Percentiles rank a stretch among this genome's conserved stretches.
phyloP scores from a whole-genome alignment of 2,329 filamentous ascomycete genomes.

The Pseudomassariella vexata region DNA sequence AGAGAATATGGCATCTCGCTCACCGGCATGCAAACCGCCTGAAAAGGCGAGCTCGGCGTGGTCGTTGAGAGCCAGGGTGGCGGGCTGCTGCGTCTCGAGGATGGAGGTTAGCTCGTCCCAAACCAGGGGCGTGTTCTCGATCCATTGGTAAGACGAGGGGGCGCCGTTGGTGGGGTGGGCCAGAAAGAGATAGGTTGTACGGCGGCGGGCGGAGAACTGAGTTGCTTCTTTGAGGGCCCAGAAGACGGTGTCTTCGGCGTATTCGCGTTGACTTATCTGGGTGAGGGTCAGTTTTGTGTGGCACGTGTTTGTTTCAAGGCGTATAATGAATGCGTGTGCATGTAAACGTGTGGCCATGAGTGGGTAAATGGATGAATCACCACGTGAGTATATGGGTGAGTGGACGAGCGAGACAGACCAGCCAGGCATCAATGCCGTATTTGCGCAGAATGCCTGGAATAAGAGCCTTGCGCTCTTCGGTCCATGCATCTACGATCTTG shows the following conservation, averaged over 20 bases:
- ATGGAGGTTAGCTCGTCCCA: slow-evolving; percentile 33
- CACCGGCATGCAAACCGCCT: slow-evolving; percentile 42
- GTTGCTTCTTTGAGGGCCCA: slow-evolving; percentile 41
- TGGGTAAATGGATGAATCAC: background rate
- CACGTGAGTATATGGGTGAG: too few species aligned
- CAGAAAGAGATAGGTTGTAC: slow-evolving; percentile 44
- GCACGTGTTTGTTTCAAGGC: background rate
- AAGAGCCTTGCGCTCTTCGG: slow-evolving; percentile 30
- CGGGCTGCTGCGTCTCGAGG: slow-evolving; percentile 28
- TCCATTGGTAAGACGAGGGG: slow-evolving; percentile 31
- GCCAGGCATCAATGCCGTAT: slow-evolving; percentile 41
- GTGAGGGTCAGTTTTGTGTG: background rate
- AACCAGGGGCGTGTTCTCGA: slow-evolving; percentile 39
- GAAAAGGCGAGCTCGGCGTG: slow-evolving; percentile 39
- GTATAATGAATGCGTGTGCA: too few species aligned
- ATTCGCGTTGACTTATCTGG: slow-evolving; percentile 44
- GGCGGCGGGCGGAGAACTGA: slow-evolving; percentile 42
- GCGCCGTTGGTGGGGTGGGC: slow-evolving; percentile 25
- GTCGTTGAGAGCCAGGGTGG: slow-evolving; percentile 36
- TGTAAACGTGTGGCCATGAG: too few species aligned
- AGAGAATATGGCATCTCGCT: slow-evolving; percentile 28
- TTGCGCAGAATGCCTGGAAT: slow-evolving; percentile 37
- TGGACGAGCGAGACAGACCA: slow-evolving; percentile 24
- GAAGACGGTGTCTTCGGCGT: slow-evolving; percentile 45
- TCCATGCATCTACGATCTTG: slow-evolving; percentile 37